Evolutionary conservation across 2,329 filamentous ascomycete genomes (phyloP), one percentile per base, ranked within the genome.

Genomic region (Anthostomella pinea): DNA sequence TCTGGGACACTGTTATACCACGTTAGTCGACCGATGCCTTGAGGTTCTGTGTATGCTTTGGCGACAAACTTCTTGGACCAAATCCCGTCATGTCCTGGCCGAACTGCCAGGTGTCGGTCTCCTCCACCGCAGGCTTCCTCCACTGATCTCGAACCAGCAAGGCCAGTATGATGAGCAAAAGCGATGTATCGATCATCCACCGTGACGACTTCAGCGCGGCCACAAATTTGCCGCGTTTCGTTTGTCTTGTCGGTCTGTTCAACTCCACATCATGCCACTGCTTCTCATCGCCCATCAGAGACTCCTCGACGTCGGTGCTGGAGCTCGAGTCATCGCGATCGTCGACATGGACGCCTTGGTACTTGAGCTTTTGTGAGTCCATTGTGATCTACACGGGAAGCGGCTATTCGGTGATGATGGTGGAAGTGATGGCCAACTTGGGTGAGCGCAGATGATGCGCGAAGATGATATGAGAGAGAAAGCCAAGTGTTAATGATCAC

Each of bases 251-350:
- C 13, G 49, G 49, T 30, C 44, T 39, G 39, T 53, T 53, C 20
- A 53, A 43, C 33, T 58, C 48, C 27, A 54, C 47, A 24, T 56
- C 48, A 20, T 57, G 51, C 53, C 58, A 58, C 25, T 56, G 52
- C 50, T 65, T 63, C 38, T 59, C 60, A 17, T 63, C 61, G 33
- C 59, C 61, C 51, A 68, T 64, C 32, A 69, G 47, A 5, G 64
- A 66, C 17, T 48, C 48, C 38, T 64, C 65, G 38, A 68, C 64
- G 43, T 68, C 65, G 35, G 65, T 68, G 52, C 57, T 64, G 17
- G 59, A 65, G 23, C 59, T 54, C 33, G 46, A 40, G 39, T 60
- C 57, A 15, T 62, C 57, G 33, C 57, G 53, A 30, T 65, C 61
- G n/a, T 59, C 57, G 16, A 51, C 35, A 20, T 53, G 45, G 30